phyloP scores from a whole-genome alignment of 257 asterid species.

The Misopates orontium region DNA sequence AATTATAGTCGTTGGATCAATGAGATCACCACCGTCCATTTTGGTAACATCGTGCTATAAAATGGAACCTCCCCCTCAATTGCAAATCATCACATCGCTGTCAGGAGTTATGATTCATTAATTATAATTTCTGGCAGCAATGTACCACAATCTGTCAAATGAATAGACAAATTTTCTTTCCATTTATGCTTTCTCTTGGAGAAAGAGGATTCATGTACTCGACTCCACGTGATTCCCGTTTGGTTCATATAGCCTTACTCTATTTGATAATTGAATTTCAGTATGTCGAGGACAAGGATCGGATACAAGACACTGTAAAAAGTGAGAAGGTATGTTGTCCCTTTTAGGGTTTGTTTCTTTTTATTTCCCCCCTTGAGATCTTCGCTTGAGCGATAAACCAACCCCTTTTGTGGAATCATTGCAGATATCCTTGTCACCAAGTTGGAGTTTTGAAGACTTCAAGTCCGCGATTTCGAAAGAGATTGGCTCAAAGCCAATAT shows the following conservation, averaged over 20 bases:
- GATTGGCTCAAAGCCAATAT: constrained; percentile 41
- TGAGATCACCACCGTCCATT: neutral
- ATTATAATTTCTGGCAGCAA: too few species aligned
- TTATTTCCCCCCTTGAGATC: constrained; percentile 10
- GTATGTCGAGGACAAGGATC: constrained; percentile 85
- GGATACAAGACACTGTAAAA: constrained; percentile 65
- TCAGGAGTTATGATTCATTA: too few species aligned
- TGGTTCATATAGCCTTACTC: too few species aligned
- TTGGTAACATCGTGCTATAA: neutral
- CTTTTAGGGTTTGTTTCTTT: constrained; percentile 21
- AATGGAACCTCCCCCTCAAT: too few species aligned
- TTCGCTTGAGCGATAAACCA: constrained; percentile 13
- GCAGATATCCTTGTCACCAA: constrained; percentile 62
- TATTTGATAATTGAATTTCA: constrained; percentile 42
- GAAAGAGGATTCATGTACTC: too few species aligned
- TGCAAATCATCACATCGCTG: too few species aligned
- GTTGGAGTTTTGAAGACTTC: constrained; percentile 72
- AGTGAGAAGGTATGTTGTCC: constrained; percentile 54
- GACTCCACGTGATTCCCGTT: too few species aligned
- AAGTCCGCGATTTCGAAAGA: constrained; percentile 54
- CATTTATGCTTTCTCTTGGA: neutral
- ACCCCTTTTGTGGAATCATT: constrained; percentile 11
- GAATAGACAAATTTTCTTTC: neutral
- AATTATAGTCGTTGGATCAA: too few species aligned
- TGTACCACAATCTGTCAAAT: too few species aligned